Percentiles rank a stretch among this genome's conserved stretches.
phyloP scores from a whole-genome alignment of 108 stramenopile genomes.

The Pseudonitzschia multiseries region DNA sequence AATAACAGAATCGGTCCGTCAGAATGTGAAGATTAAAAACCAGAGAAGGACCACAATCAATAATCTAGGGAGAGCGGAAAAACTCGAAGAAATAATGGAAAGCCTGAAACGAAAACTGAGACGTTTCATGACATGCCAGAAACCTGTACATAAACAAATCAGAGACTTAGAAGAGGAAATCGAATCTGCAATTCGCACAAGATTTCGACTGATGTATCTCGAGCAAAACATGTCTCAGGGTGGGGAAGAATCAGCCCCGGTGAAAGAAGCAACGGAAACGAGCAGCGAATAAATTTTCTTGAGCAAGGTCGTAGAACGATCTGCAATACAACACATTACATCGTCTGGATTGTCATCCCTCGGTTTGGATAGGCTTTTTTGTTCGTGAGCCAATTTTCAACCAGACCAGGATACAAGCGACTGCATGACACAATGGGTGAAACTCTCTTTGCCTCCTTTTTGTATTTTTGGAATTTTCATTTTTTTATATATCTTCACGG shows the following conservation, averaged over 20 bases:
- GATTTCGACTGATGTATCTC: constrained; percentile 12
- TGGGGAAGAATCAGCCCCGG: constrained; percentile 9
- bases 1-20: constrained; percentile 58
- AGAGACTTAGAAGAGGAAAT: constrained; percentile 28
- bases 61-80: constrained; percentile 54
- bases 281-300: too few relatives aligned
- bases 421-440: background rate
- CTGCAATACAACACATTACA: too few relatives aligned
- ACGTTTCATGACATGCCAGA: constrained; percentile 25
- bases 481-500: too few relatives aligned
- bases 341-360: background rate
- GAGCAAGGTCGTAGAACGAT: too few relatives aligned
- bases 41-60: constrained; percentile 63
- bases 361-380: constrained; percentile 9
- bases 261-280: background rate
- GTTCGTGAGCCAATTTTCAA: constrained; percentile 5
- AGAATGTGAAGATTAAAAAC: constrained; percentile 56
- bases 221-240: constrained; percentile 14
- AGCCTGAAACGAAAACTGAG: constrained; percentile 33
- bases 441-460: too few relatives aligned
- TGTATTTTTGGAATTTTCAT: too few relatives aligned
- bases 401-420: background rate
- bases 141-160: constrained; percentile 26
- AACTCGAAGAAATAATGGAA: constrained; percentile 48
- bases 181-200: constrained; percentile 17